These are phyloP conservation scores for Mycosphaerella sp. DNA, from an alignment of 2,329 filamentous ascomycete genomes.

Conservation along the genomic window DNA sequence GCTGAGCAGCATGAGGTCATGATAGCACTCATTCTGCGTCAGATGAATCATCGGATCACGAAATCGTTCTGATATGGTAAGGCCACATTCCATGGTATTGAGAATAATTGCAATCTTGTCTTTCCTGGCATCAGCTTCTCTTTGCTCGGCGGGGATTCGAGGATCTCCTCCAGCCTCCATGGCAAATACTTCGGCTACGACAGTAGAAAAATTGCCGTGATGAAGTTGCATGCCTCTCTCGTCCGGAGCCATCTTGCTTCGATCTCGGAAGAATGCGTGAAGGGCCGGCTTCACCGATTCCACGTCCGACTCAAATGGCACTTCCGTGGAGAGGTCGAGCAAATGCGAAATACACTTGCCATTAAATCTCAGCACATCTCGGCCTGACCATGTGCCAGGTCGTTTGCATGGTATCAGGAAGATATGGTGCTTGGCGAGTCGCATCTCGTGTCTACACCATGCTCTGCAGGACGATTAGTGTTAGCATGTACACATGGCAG, in stretches of 20 bases:
- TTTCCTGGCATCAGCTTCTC: slow-evolving; percentile 38
- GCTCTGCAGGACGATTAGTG: slow-evolving; percentile 21
- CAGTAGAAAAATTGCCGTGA: slow-evolving; percentile 33
- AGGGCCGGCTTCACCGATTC: slow-evolving; percentile 31
- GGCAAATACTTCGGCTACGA: slow-evolving; percentile 36
- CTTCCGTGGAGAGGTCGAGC: slow-evolving; percentile 33
- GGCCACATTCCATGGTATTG: slow-evolving; percentile 36
- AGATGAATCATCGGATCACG: slow-evolving; percentile 22
- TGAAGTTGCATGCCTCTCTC: slow-evolving; percentile 23
- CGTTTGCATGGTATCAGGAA: slow-evolving; percentile 37
- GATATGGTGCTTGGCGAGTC: slow-evolving; percentile 36
- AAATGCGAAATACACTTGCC: slow-evolving; percentile 39
- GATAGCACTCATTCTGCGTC: slow-evolving; percentile 38
- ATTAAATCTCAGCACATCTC: slow-evolving; percentile 36
- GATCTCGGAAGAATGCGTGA: slow-evolving; percentile 33
- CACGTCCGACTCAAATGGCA: slow-evolving; percentile 29
- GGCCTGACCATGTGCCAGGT: slow-evolving; percentile 15
- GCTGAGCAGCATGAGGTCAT: slow-evolving; percentile 37
- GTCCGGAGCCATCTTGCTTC: slow-evolving; percentile 24
- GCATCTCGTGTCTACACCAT: slow-evolving; percentile 43
- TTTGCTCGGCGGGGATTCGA: slow-evolving; percentile 35
- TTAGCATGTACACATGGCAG: not conserved
- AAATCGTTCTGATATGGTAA: slow-evolving; percentile 32
- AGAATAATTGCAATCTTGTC: slow-evolving; percentile 41
- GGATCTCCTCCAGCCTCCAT: slow-evolving; percentile 41